These are phyloP conservation scores for Cupressus sempervirens DNA, from an alignment of 75 land plant species.

Conservation along the genomic window DNA sequence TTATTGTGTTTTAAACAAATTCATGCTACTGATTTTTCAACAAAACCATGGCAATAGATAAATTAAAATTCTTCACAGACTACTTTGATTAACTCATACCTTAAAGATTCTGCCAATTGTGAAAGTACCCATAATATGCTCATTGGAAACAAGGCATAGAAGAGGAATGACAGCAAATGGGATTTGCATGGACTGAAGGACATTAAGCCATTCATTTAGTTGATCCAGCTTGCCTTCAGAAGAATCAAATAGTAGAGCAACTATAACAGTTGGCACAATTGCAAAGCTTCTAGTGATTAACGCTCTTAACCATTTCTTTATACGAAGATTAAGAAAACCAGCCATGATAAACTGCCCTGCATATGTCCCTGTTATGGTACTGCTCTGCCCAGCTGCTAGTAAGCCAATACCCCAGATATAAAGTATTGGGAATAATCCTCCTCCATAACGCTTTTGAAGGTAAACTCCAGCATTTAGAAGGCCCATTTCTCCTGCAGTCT, in stretches of 20 bases:
- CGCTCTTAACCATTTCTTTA: constrained; percentile 85
- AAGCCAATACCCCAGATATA: constrained; percentile 94
- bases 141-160: constrained; percentile 75
- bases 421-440: constrained; percentile 69
- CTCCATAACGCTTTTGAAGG: constrained; percentile 81
- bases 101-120: constrained; percentile 53
- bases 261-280: constrained; percentile 84
- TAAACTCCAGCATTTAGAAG: constrained; percentile 84
- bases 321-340: constrained; percentile 76
- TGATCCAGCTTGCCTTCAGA: constrained; percentile 66
- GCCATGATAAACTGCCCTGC: constrained; percentile 96
- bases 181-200: constrained; percentile 90
- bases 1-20: neutral
- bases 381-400: constrained; percentile 93
- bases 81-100: constrained; percentile 35
- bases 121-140: constrained; percentile 81
- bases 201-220: constrained; percentile 94
- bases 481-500: constrained; percentile 59
- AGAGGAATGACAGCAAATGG: constrained; percentile 96
- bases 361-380: constrained; percentile 97
- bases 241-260: constrained; percentile 80
- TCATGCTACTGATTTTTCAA: neutral
- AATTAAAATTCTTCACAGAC: neutral
- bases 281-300: constrained; percentile 81
- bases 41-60: neutral